Base-by-base conservation (phyloP, 2,329 filamentous ascomycete genomes). In the Zymoseptoria brevis region DNA sequence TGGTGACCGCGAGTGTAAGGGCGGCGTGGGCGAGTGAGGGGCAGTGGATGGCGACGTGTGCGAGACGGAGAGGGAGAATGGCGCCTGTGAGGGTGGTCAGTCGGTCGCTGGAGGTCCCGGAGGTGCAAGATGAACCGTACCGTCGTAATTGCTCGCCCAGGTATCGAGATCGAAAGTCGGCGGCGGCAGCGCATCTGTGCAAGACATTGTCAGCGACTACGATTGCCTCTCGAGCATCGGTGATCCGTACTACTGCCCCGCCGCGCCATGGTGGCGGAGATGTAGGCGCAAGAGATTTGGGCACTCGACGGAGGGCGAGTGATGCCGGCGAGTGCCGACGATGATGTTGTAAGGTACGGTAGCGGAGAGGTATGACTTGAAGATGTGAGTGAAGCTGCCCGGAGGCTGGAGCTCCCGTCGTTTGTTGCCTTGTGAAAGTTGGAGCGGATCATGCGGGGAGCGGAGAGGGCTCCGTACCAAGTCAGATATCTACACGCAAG, bases 101-200 rank as follows among this genome's bases (percentile, higher is more conserved):
- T 26, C 45, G 50, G 48, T 1, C 3, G 9, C 24, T 19, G 53
- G 24, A 13, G 26, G 13, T 7, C 11, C 13, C 13, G 52, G 24
- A 6, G 11, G 6, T n/a, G 5, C 3, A 7, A 22, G 50, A 55
- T 11, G 26, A 8, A 29, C 26, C 4, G 26, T 76, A 92, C 92
- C 90, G 72, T 80, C 81, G 75, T 97, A 99, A 71, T 96, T 96
- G 65, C 87, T 82, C 54, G 96, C 88, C 74, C 96, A 97, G 45
- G 88, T 84, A 62, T 96, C 90, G 50, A 99, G 82, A 69, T 97
- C 94, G 67, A 97, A 87, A 71, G 93, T 96, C 8, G 93, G 92
- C 6, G 83, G 75, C 19, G 69, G 64, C 19, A 70, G 56, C 35
- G 16, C 35, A 16, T 45, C 35, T 45, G 35, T 13, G 16, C 35